These are phyloP conservation scores for Flueggea neowawraea DNA, from an alignment of 441 rosid species.

Conservation along the genomic window DNA sequence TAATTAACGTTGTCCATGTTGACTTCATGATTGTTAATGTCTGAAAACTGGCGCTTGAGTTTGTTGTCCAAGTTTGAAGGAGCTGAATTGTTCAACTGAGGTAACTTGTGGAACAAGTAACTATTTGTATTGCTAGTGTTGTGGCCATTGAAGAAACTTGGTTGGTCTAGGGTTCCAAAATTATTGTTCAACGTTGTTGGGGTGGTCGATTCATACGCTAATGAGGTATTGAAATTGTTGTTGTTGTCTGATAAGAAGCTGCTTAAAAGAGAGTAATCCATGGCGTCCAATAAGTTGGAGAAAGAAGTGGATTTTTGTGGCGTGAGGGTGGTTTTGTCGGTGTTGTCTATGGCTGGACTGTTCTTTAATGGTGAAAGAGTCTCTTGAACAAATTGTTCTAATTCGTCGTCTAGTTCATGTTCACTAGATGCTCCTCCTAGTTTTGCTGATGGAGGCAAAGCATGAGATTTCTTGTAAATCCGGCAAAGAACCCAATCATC, in stretches of 20 bases:
- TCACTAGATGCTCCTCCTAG: constrained; percentile 28
- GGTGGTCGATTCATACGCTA: constrained; percentile 31
- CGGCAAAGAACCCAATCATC: constrained; percentile 99
- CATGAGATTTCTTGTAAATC: constrained; percentile 81
- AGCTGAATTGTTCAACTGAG: constrained; percentile 39
- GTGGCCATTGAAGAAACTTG: constrained; percentile 13
- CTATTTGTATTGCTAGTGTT: constrained; percentile 10
- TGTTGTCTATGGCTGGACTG: constrained; percentile 21
- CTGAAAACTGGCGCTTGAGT: constrained; percentile 54
- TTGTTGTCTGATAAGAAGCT: constrained; percentile 53
- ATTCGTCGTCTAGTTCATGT: constrained; percentile 60
- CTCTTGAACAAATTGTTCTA: constrained; percentile 36
- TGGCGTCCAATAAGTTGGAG: constrained; percentile 70
- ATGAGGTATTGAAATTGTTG: constrained; percentile 10
- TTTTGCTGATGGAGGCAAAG: constrained; percentile 40
- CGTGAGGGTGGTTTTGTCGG: constrained; percentile 30
- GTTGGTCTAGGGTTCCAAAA: constrained; percentile 21
- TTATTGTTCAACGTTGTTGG: constrained; percentile 13
- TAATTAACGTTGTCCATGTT: background rate
- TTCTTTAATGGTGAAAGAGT: constrained; percentile 32
- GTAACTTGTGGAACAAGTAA: constrained; percentile 52
- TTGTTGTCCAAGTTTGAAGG: constrained; percentile 34
- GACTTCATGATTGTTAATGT: constrained; percentile 28
- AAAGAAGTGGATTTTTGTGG: constrained; percentile 73
- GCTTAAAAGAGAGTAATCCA: constrained; percentile 65